These are phyloP conservation scores for Monosporascus sp. DNA, from an alignment of 2,329 filamentous ascomycete species.

Conservation along the genomic window DNA sequence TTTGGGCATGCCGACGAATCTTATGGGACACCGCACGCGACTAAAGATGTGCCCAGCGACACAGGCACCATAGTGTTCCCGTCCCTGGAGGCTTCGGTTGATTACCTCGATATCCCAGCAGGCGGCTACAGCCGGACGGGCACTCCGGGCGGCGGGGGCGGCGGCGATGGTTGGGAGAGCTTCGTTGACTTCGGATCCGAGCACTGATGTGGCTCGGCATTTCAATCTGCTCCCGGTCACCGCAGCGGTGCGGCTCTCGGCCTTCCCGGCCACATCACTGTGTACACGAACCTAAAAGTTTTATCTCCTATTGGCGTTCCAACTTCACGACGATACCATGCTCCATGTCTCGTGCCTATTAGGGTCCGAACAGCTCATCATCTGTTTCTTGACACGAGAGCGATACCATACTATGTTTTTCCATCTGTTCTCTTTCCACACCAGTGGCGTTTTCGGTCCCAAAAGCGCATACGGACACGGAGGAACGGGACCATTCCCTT, in stretches of 20 bases:
- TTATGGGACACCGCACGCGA: not conserved
- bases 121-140: constrained; percentile 13
- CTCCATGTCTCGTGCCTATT: constrained; percentile 4
- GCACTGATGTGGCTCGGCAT: constrained; percentile 10
- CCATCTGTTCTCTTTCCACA: not conserved
- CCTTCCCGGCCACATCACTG: not conserved
- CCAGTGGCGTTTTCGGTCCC: not conserved
- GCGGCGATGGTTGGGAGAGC: constrained; percentile 21
- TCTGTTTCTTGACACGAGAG: not conserved
- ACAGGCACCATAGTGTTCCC: constrained; percentile 11
- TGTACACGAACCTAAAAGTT: not conserved
- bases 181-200: constrained; percentile 26
- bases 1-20: constrained; percentile 1
- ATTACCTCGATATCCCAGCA: constrained; percentile 6
- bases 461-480: not conserved
- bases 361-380: not conserved
- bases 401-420: constrained; percentile 7
- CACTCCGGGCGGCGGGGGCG: constrained; percentile 14
- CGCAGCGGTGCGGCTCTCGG: too few species aligned
- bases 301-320: not conserved
- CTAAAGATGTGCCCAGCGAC: not conserved
- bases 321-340: constrained; percentile 8
- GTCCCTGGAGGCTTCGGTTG: constrained; percentile 8
- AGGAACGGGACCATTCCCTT: too few species aligned
- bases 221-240: not conserved